phyloP scores from a whole-genome alignment of 1,139 yeast genomes.

The Pichia sp. region DNA sequence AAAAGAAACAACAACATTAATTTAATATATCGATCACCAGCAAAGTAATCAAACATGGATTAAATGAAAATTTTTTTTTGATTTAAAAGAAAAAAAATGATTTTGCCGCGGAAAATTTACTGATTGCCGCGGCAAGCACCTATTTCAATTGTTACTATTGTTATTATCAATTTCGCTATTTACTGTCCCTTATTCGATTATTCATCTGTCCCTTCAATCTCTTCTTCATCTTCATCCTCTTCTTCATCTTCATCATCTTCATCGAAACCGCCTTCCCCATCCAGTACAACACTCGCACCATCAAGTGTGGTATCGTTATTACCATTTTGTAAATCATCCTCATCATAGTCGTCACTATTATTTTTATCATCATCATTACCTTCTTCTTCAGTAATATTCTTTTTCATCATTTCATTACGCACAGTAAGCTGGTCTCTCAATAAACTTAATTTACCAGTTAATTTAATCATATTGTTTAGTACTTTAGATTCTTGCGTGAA shows the following conservation, averaged over 20 bases:
- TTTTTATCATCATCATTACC: constrained; percentile 12
- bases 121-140: no score
- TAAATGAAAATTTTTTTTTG: no score
- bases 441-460: constrained; percentile 76
- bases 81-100: no score
- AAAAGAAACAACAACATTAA: not conserved
- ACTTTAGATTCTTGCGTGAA: constrained; percentile 29
- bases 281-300: constrained; percentile 29
- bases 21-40: no score
- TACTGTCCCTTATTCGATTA: not conserved
- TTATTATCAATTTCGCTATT: not conserved
- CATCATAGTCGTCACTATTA: constrained; percentile 27
- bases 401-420: constrained; percentile 38
- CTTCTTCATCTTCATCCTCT: constrained; percentile 7
- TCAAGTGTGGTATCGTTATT: constrained; percentile 11
- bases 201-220: not conserved
- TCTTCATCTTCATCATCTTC: constrained; percentile 16
- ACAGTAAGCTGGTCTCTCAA: constrained; percentile 64
- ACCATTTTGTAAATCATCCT: constrained; percentile 11
- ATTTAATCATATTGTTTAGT: constrained; percentile 69
- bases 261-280: constrained; percentile 23
- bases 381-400: constrained; percentile 23
- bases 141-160: not conserved
- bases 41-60: no score
- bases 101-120: no score